These are phyloP conservation scores for Syzygium oleosum DNA, from an alignment of 345 rosid species.

Conservation along the genomic window DNA sequence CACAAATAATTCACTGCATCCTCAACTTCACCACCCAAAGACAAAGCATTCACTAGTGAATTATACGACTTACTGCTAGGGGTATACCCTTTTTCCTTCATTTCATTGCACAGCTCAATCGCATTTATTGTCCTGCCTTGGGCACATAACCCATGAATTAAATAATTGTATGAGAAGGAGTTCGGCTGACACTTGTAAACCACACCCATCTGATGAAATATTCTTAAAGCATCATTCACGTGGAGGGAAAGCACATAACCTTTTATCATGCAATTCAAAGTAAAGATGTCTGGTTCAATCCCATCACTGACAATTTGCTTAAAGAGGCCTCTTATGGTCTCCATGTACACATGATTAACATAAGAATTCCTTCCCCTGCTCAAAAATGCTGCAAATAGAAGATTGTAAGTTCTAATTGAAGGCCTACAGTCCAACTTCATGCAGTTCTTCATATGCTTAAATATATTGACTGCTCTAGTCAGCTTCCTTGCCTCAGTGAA, in stretches of 20 bases:
- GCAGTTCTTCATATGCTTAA: slow-evolving; percentile 58
- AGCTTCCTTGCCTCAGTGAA: slow-evolving; percentile 74
- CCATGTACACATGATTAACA: slow-evolving; percentile 74
- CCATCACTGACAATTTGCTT: slow-evolving; percentile 77
- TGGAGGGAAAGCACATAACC: slow-evolving; percentile 86
- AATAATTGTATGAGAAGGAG: slow-evolving; percentile 68
- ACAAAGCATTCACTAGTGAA: slow-evolving; percentile 74
- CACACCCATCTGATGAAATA: slow-evolving; percentile 84
- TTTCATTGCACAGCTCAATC: slow-evolving; percentile 56
- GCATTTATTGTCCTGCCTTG: slow-evolving; percentile 81
- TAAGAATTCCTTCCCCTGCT: slow-evolving; percentile 67
- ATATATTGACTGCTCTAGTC: slow-evolving; percentile 76
- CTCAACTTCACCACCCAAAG: slow-evolving; percentile 55
- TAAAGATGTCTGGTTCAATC: slow-evolving; percentile 66
- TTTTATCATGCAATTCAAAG: slow-evolving; percentile 67
- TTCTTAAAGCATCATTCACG: slow-evolving; percentile 83
- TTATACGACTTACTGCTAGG: slow-evolving; percentile 73
- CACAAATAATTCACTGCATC: slow-evolving; percentile 50
- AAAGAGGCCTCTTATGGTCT: slow-evolving; percentile 62
- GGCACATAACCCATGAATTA: slow-evolving; percentile 78
- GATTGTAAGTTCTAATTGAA: slow-evolving; percentile 64
- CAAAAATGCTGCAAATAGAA: slow-evolving; percentile 68
- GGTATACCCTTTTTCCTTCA: slow-evolving; percentile 69
- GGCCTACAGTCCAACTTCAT: slow-evolving; percentile 63
- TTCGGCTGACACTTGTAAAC: slow-evolving; percentile 66